A percentile compares a stretch with the other conserved stretches of the same genome.
These are phyloP conservation scores for Yarrowia osloensis DNA, from an alignment of 805 yeast genomes.

Conservation along the genomic window DNA sequence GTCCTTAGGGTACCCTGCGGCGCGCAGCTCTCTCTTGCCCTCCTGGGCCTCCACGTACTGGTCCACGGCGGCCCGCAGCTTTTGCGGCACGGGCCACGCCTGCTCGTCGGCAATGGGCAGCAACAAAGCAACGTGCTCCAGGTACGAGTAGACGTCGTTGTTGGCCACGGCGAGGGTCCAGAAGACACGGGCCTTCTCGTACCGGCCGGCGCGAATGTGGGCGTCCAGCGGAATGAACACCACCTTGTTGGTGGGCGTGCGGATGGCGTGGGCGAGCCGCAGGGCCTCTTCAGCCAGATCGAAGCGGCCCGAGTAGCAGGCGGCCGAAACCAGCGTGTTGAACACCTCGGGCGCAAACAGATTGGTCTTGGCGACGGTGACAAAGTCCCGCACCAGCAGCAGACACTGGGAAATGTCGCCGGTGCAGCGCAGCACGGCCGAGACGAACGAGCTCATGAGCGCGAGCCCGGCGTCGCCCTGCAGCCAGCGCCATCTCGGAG, in stretches of 20 bases:
- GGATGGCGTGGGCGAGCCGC: neutral
- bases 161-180: slow-evolving; percentile 12
- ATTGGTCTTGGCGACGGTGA: slow-evolving; percentile 3
- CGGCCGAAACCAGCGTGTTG: slow-evolving; percentile 8
- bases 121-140: neutral
- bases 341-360: slow-evolving; percentile 25
- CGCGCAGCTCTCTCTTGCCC: neutral
- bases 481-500: neutral
- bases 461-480: neutral
- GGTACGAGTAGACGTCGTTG: slow-evolving; percentile 16
- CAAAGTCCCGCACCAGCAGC: neutral
- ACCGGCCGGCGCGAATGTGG: neutral
- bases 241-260: slow-evolving; percentile 23
- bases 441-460: slow-evolving; percentile 1
- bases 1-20: neutral
- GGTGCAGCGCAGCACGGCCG: neutral
- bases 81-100: neutral
- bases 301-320: neutral
- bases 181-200: slow-evolving; percentile 2
- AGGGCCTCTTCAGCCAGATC: slow-evolving; percentile 17
- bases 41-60: neutral
- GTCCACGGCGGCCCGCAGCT: neutral
- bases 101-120: slow-evolving; percentile 14
- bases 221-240: slow-evolving; percentile 23
- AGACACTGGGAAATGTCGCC: slow-evolving; percentile 21